These are phyloP conservation scores for Coprinopsis marcescibilis DNA, from an alignment of 768 basidiomycete species.

Conservation along the genomic window DNA sequence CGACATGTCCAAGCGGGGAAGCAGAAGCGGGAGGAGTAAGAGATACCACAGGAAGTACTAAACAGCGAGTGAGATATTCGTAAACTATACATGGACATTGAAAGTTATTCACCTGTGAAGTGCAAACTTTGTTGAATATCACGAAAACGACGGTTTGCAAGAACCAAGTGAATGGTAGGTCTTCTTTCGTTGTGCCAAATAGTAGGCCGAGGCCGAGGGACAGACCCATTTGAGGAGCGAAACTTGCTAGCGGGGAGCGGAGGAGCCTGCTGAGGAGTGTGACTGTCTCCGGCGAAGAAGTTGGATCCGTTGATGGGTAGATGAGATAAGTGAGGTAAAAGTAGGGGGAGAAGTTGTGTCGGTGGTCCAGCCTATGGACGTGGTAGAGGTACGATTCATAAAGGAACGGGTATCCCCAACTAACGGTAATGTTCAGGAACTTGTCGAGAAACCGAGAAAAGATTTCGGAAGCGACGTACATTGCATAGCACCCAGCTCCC, in stretches of 20 bases:
- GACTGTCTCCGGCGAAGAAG: slow-evolving; percentile 15
- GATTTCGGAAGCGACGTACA: slow-evolving; percentile 25
- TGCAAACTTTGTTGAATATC: slow-evolving; percentile 98
- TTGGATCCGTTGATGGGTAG: slow-evolving; percentile 42
- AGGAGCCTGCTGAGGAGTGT: slow-evolving; percentile 38
- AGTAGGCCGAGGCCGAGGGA: slow-evolving; percentile 69
- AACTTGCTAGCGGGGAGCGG: slow-evolving; percentile 74
- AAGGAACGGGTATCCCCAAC: slow-evolving; percentile 93
- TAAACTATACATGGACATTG: too few species aligned
- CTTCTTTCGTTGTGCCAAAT: slow-evolving; percentile 49
- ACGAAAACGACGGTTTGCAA: slow-evolving; percentile 89
- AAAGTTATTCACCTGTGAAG: slow-evolving; percentile 70
- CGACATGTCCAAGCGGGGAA: slow-evolving; percentile 59
- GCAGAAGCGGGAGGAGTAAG: slow-evolving; percentile 76
- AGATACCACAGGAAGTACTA: slow-evolving; percentile 99
- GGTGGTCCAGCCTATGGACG: slow-evolving; percentile 83
- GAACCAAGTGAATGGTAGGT: slow-evolving; percentile 84
- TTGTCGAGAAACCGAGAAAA: background rate
- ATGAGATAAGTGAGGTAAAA: slow-evolving; percentile 93
- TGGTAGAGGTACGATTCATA: slow-evolving; percentile 94
- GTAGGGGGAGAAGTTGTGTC: slow-evolving; percentile 98
- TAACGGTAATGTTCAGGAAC: slow-evolving; percentile 25
- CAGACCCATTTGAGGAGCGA: slow-evolving; percentile 77
- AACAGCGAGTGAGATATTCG: background rate
- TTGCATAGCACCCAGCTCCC: slow-evolving; percentile 58